Evolutionary conservation across 139 green algal genomes (phyloP).

Genomic region (Pleodorina starrii): DNA sequence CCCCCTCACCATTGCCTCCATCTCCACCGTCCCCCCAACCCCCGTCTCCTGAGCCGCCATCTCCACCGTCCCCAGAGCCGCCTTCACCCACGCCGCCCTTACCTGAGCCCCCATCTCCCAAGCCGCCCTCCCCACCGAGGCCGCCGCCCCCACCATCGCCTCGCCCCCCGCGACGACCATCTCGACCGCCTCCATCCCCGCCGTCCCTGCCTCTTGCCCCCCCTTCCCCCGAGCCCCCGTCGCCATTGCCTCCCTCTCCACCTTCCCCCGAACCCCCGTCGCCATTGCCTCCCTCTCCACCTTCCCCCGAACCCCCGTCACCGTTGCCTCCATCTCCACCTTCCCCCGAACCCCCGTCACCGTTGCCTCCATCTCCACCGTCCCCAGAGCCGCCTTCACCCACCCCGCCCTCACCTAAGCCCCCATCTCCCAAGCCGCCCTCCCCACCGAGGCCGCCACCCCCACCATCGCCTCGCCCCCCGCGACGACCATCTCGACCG

Average conservation of each 20-base stretch:
- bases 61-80: background rate
- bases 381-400: background rate
- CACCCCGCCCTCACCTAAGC: background rate
- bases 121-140: background rate
- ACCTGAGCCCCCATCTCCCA: background rate
- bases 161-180: background rate
- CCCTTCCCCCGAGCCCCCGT: background rate
- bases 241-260: background rate
- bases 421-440: background rate
- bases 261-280: background rate
- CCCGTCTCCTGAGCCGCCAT: background rate
- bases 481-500: background rate
- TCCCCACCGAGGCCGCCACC: background rate
- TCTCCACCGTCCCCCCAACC: background rate
- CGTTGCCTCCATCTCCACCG: background rate
- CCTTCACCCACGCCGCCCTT: background rate
- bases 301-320: background rate
- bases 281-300: background rate
- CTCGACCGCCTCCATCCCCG: background rate
- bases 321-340: background rate
- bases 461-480: background rate
- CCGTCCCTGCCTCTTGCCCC: background rate
- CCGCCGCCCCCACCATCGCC: background rate
- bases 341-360: background rate
- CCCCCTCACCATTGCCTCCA: background rate